These are phyloP conservation scores for Hypoxylon subgilvum DNA, from an alignment of 495 filamentous ascomycete genomes.

Conservation along the genomic window DNA sequence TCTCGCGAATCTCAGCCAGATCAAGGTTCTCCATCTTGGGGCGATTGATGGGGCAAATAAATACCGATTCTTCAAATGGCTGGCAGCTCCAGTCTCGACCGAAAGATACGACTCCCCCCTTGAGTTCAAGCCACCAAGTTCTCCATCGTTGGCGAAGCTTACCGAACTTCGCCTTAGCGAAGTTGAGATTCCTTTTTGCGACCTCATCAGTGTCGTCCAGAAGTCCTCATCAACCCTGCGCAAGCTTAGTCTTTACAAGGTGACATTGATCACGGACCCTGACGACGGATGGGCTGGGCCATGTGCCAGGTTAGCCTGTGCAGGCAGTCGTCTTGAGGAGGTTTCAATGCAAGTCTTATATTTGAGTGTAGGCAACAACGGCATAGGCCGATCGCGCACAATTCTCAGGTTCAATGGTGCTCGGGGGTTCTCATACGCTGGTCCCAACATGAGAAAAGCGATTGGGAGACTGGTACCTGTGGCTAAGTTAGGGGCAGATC, in stretches of 20 bases:
- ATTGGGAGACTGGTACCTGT: neutral
- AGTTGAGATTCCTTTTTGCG: neutral
- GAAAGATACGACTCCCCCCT: neutral
- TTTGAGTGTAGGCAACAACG: too few species aligned
- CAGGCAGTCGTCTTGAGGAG: neutral
- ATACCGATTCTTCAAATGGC: slow-evolving; percentile 8
- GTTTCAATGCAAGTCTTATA: too few species aligned
- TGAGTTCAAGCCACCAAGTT: slow-evolving; percentile 2
- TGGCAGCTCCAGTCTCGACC: neutral
- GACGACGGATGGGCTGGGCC: too few species aligned
- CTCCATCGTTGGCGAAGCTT: slow-evolving; percentile 35
- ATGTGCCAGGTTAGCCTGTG: neutral
- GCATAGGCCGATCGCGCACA: too few species aligned
- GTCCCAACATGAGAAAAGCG: slow-evolving; percentile 5
- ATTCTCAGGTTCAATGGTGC: too few species aligned
- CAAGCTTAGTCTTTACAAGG: slow-evolving; percentile 34
- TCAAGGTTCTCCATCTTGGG: slow-evolving; percentile 1
- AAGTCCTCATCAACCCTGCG: slow-evolving; percentile 45
- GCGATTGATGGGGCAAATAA: neutral
- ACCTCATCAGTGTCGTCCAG: slow-evolving; percentile 36
- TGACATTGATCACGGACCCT: too few species aligned
- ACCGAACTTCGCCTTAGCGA: slow-evolving; percentile 43
- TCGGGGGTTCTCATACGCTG: slow-evolving; percentile 19
- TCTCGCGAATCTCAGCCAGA: neutral
- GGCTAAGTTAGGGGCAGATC: too few species aligned